These are phyloP conservation scores for Infundibulicybe gibba DNA, from an alignment of 768 basidiomycete genomes.

Conservation along the genomic window DNA sequence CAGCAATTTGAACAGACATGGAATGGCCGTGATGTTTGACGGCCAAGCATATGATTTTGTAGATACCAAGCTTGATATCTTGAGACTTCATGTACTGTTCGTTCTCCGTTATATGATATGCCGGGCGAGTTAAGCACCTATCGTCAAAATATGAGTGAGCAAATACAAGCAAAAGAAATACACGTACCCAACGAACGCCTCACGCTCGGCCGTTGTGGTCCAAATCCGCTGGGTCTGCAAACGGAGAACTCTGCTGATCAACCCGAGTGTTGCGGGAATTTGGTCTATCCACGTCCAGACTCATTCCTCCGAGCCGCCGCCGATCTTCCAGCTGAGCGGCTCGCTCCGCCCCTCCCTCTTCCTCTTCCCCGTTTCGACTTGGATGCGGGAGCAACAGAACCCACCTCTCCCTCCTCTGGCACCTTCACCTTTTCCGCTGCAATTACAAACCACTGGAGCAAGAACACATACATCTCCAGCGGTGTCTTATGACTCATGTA, in stretches of 20 bases:
- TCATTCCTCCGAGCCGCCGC: slow-evolving; percentile 42
- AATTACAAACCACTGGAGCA: slow-evolving; percentile 87
- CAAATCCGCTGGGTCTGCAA: slow-evolving; percentile 77
- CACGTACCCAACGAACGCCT: slow-evolving; percentile 74
- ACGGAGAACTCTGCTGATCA: slow-evolving; percentile 71
- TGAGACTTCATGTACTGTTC: slow-evolving; percentile 84
- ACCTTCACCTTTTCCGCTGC: slow-evolving; percentile 76
- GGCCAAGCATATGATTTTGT: slow-evolving; percentile 86
- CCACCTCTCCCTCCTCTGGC: slow-evolving; percentile 41
- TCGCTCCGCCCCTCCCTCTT: slow-evolving; percentile 41
- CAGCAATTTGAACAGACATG: slow-evolving; percentile 80
- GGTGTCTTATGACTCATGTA: slow-evolving; percentile 63
- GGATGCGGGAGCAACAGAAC: slow-evolving; percentile 35
- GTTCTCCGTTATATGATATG: slow-evolving; percentile 81
- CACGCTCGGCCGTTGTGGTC: slow-evolving; percentile 83
- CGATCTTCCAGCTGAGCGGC: slow-evolving; percentile 24
- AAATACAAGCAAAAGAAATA: slow-evolving; percentile 19
- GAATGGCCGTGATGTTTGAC: slow-evolving; percentile 89
- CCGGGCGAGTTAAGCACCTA: slow-evolving; percentile 86
- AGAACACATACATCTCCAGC: slow-evolving; percentile 89
- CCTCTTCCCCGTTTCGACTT: slow-evolving; percentile 58
- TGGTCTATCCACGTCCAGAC: slow-evolving; percentile 80
- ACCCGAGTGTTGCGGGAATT: slow-evolving; percentile 61
- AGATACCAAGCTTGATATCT: slow-evolving; percentile 69
- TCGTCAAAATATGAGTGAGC: not conserved